Conservation (phyloP, 352 stramenopile genomes). For the Pythium oligandrum region DNA sequence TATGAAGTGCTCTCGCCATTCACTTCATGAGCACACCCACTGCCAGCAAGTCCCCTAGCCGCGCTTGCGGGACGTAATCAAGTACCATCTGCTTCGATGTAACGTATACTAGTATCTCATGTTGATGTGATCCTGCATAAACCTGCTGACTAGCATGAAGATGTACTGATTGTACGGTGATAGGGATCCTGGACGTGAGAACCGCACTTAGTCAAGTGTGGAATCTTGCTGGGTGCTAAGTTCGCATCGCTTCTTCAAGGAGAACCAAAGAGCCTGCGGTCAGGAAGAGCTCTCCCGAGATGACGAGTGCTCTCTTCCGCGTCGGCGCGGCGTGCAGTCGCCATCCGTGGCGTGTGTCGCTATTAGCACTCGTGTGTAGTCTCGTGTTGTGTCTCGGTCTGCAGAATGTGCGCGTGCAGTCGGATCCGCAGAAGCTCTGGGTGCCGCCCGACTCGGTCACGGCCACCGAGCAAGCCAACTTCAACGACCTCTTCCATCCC, state of each 20-base stretch:
- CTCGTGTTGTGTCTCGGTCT: conserved; percentile 54
- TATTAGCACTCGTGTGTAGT: conserved; percentile 43
- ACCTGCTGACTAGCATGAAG: too few species aligned
- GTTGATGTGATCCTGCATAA: too few species aligned
- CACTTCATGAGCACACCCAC: too few species aligned
- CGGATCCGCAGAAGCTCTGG: conserved; percentile 80
- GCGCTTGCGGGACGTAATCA: too few species aligned
- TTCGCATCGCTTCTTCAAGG: conserved; percentile 13
- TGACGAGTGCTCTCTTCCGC: conserved; percentile 27
- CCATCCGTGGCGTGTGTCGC: conserved; percentile 37
- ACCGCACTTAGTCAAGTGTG: too few species aligned
- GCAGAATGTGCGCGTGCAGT: conserved; percentile 57
- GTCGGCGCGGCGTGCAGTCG: conserved; percentile 50
- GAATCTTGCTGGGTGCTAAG: conserved; percentile 1
- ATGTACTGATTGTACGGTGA: too few species aligned
- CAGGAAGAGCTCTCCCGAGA: too few species aligned
- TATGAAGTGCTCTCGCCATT: neutral
- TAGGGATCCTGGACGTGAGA: too few species aligned
- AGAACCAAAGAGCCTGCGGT: too few species aligned
- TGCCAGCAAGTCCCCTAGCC: too few species aligned
- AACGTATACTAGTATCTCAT: too few species aligned
- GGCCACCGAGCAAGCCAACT: conserved; percentile 57
- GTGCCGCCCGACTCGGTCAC: conserved; percentile 60
- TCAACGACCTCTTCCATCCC: conserved; percentile 75
- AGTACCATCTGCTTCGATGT: too few species aligned